These are phyloP conservation scores for Abrus precatorius DNA, from an alignment of 306 rosid species.

Conservation along the genomic window DNA sequence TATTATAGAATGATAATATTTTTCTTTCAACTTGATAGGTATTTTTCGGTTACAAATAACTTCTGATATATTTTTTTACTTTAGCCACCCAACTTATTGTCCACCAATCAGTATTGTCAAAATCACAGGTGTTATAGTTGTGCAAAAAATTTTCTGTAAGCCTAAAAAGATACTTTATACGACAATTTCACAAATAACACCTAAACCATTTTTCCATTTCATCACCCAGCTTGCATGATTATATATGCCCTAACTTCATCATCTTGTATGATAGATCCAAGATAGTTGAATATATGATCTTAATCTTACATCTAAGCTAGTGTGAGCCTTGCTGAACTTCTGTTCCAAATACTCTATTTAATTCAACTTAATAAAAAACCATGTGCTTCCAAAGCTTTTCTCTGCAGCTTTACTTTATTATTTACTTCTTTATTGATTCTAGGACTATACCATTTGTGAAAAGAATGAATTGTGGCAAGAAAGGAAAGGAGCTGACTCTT, in stretches of 20 bases:
- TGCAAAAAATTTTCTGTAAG: not conserved
- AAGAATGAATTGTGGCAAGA: not conserved
- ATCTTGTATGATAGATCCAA: not conserved
- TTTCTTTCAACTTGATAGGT: too few relatives aligned
- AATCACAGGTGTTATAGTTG: not conserved
- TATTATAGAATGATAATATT: too few relatives aligned
- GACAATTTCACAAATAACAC: not conserved
- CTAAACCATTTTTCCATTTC: not conserved
- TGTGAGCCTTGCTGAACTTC: not conserved
- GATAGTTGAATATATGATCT: not conserved
- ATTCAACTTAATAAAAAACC: not conserved
- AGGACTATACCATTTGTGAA: not conserved
- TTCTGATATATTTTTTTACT: too few relatives aligned
- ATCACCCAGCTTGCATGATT: not conserved
- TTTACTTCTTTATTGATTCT: not conserved
- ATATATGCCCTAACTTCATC: not conserved
- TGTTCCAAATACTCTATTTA: not conserved
- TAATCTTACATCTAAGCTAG: not conserved
- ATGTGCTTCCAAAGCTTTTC: not conserved
- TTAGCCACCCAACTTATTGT: not conserved
- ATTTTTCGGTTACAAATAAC: too few relatives aligned
- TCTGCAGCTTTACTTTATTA: not conserved
- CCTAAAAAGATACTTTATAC: not conserved
- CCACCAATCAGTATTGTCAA: not conserved
- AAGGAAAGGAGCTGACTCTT: not conserved